phyloP scores from a whole-genome alignment of 306 rosid genomes.

The Spatholobus suberectus region DNA sequence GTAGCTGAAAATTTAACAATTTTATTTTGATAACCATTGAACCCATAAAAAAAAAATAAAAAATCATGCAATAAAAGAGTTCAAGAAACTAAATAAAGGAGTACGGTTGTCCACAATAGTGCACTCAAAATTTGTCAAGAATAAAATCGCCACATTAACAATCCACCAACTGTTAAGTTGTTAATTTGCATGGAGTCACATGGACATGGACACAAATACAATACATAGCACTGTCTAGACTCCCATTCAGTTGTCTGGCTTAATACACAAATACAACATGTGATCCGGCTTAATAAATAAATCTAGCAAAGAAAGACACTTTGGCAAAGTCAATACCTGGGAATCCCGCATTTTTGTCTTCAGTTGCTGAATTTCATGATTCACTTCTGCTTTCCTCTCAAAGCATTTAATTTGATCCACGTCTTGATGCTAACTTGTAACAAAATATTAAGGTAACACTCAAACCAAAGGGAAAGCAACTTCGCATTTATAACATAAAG shows the following conservation, averaged over 20 bases:
- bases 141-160: neutral
- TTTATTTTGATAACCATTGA: neutral
- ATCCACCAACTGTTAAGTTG: constrained; percentile 25
- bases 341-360: constrained; percentile 96
- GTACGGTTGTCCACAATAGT: neutral
- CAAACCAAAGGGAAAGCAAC: constrained; percentile 29
- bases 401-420: constrained; percentile 85
- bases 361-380: constrained; percentile 92
- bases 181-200: neutral
- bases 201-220: neutral
- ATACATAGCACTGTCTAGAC: neutral
- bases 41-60: constrained; percentile 20
- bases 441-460: constrained; percentile 33
- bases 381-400: constrained; percentile 96
- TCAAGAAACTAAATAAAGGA: constrained; percentile 20
- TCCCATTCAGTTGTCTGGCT: constrained; percentile 31
- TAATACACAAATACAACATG: neutral
- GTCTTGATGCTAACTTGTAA: constrained; percentile 67
- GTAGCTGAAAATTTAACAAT: constrained; percentile 61
- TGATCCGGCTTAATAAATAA: constrained; percentile 24
- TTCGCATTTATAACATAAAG: constrained; percentile 32
- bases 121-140: constrained; percentile 15
- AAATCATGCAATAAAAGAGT: neutral
- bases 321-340: constrained; percentile 65
- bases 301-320: constrained; percentile 24